Evolutionary conservation across 2,329 filamentous ascomycete species (phyloP).

Genomic region (Neonectria coccinea): DNA sequence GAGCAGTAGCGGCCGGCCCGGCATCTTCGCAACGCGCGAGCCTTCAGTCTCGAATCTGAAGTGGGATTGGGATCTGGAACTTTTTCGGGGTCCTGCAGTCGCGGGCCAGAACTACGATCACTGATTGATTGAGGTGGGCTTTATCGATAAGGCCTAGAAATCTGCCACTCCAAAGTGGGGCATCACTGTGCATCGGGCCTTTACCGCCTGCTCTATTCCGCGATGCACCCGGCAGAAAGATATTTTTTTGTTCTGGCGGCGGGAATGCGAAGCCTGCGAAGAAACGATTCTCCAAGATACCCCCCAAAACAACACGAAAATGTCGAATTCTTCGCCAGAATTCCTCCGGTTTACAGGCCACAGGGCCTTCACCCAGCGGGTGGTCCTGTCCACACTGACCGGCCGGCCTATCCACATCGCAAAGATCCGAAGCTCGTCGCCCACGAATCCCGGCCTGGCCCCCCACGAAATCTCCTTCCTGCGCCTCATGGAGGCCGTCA

Average conservation of each 20-base stretch:
- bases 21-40: constrained; percentile 45
- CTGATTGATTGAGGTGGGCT: background rate
- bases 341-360: constrained; percentile 86
- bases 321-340: constrained; percentile 61
- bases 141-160: constrained; percentile 51
- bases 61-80: constrained; percentile 31
- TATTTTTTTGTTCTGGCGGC: constrained; percentile 50
- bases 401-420: constrained; percentile 92
- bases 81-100: constrained; percentile 34
- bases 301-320: constrained; percentile 43
- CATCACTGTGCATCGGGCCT: background rate
- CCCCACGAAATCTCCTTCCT: constrained; percentile 96
- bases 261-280: constrained; percentile 31
- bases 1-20: constrained; percentile 51
- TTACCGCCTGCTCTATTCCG: constrained; percentile 49
- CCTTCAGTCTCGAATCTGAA: constrained; percentile 8
- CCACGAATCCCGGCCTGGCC: constrained; percentile 87
- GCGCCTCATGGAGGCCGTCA: constrained; percentile 91
- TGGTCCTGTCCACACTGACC: constrained; percentile 91
- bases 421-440: constrained; percentile 88
- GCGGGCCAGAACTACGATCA: constrained; percentile 5
- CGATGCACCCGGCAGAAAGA: constrained; percentile 50
- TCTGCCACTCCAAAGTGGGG: constrained; percentile 26
- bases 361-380: constrained; percentile 82
- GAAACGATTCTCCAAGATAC: constrained; percentile 39